Base-by-base conservation (phyloP, 1,139 yeast species). In the Petasospora fabianii region DNA sequence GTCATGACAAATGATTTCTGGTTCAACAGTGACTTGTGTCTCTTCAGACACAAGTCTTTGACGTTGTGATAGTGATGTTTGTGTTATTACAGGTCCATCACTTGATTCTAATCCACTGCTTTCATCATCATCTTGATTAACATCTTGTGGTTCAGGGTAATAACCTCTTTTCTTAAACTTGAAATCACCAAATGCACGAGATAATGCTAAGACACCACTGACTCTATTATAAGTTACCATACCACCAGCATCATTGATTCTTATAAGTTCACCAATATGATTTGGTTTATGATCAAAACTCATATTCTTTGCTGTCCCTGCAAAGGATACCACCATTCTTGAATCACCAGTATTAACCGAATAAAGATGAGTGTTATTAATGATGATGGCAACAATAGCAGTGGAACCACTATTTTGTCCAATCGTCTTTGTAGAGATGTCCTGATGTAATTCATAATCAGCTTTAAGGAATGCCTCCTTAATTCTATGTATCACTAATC, bases 331-430 rank as follows among this genome's bases (percentile, higher is more conserved):
- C 5, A 83, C 73, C 47, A 85, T 73, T 45, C 94, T 66, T 5
- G 88, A 80, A 59, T 84, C 94, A 3, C 94, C 94, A 4, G 85
- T 71, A 47, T 84, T 84, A 13, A 85, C 84, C 15, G 78, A 81
- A 47, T 69, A 77, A 20, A 66, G 43, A 33, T 55, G 54, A 20
- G 61, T 58, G 32, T 71, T 68, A 37, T 76, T 68, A 14, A 83
- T 59, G 3, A 83, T 60, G 1, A 76, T 58, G 3, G 78, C 66
- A 5, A 81, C 67, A 1, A 80, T 75, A 0, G 82, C 87, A 0
- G 92, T 84, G 2, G 86, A 73, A 1, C 94, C 94, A 49, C 84
- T n/a, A n/a, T n/a, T 71, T 15, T 46, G 46, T 13, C 39, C 17
- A 10, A 37, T 37, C 2, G 31, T 27, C 4, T 34, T 24, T 10